Conservation (phyloP, 2,329 filamentous ascomycete genomes). For the Pezizomycotina sp. region DNA sequence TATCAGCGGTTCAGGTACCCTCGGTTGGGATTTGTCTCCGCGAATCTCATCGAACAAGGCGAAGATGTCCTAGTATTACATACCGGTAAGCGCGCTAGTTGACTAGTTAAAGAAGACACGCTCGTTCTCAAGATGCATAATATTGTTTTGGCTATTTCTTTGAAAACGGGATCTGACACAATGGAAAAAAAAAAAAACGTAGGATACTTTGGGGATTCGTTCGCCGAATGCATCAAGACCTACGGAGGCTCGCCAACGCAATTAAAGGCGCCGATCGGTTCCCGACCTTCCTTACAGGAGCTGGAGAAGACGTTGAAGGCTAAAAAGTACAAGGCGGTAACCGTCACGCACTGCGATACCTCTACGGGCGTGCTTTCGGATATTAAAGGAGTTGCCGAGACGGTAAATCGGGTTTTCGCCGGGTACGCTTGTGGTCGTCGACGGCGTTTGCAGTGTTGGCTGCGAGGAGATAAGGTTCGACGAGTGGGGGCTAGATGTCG, state of each 20-base stretch:
- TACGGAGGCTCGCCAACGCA: conserved; percentile 86
- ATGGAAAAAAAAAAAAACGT: background rate
- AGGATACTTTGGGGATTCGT: conserved; percentile 87
- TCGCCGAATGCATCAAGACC: conserved; percentile 76
- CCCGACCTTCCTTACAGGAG: conserved; percentile 68
- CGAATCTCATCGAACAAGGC: conserved; percentile 75
- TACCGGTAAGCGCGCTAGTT: conserved; percentile 40
- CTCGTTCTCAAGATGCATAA: no score
- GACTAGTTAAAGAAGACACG: no score
- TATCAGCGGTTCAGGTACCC: conserved; percentile 81
- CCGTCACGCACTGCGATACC: conserved; percentile 92
- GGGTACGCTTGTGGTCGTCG: conserved; percentile 77
- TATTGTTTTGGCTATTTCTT: no score
- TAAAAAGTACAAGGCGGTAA: conserved; percentile 87
- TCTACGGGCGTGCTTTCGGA: conserved; percentile 92
- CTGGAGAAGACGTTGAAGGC: conserved; percentile 75
- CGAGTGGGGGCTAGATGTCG: conserved; percentile 80
- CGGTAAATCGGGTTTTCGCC: conserved; percentile 77
- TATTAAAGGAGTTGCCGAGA: conserved; percentile 63
- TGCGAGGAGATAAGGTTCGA: conserved; percentile 94
- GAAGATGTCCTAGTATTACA: conserved; percentile 86
- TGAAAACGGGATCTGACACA: no score
- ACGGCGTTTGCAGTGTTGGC: conserved; percentile 93
- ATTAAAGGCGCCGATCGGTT: conserved; percentile 74
- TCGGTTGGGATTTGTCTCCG: conserved; percentile 96